Evolutionary conservation across 495 filamentous ascomycete species (phyloP), one percentile per base, ranked within the genome.

Genomic region (Chaetomium tenue): DNA sequence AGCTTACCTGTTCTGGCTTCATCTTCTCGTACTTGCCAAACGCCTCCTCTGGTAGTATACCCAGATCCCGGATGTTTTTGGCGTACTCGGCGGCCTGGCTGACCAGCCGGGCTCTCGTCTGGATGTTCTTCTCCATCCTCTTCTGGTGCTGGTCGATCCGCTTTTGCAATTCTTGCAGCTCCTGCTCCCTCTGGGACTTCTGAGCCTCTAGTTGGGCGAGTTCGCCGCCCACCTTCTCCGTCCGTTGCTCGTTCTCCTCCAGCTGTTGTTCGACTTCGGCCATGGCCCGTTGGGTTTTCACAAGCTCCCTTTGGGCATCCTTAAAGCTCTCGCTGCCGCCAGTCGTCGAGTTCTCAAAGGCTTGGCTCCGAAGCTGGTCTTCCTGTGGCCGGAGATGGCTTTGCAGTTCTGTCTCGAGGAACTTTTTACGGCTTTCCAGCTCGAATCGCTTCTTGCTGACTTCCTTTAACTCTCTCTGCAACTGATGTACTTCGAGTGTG

Each of bases 11-110:
- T 66, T 96, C 92, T 26, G 88, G 86, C 65, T 90, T 87, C 52
- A 88, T 85, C 70, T 86, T 89, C 69, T 91, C 85, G 70, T 93
- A 99, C 70, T 92, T 94, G 55, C 89, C 90, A 70, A 96, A 96
- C 4, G 94, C 94, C 67, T 96, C 92, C 51, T 98, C 92, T 2
- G 94, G 95, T 16, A 99, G 82, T 28, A 94, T 92, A 68, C 94
- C 94, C 9, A 99, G 81, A 67, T 97, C 91, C 60, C 92, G 87
- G 66, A 99, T 97, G 61, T 93, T 94, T 66, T 89, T 86, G 47
- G 86, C 85, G 65, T 89, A 90, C 70, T 96, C 93, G 2, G 85
- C 82, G 7, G 88, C 88, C 71, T 91, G 88, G 67, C 89, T 84
- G 26, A 84, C 86, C 47, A 97, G 80, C 0, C 91, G 79, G 5